Evolutionary conservation across 2,329 filamentous ascomycete genomes (phyloP), one percentile per base, ranked within the genome.

Genomic region (Ophiostoma tasmaniense): DNA sequence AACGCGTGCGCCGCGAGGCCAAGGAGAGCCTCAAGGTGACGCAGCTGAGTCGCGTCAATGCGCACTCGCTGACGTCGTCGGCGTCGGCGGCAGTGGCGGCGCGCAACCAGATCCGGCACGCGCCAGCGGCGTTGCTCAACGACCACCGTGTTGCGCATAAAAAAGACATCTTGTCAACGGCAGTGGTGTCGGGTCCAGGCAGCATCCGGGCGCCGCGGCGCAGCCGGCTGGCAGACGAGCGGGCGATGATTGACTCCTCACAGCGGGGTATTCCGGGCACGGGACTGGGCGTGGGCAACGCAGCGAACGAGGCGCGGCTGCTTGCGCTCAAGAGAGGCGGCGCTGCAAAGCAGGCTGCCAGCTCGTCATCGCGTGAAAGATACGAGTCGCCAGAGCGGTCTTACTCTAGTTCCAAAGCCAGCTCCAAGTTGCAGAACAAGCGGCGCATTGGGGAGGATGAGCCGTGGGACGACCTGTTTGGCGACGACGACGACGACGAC

Each of bases 1-100:
- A 81, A 68, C 86, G 83, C 72, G 84, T 86, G 28, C 81, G 82
- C 62, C 81, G 84, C 65, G 84, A 89, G 73, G 84, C 83, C 6
- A 81, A 79, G 64, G 83, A 87, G 73, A 84, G 87, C 61, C 79
- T 78, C 67, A 80, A 75, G 45, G 81, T 83, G 72, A 80, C 82
- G 67, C 78, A 79, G 39, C 77, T 86, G 42, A 79, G 81, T 22
- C 81, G 76, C 13, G 80, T 76, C 10, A 76, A 79, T 14, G 76
- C 78, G 1, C 77, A 78, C 68, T 72, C 76, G 70, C 71, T 79
- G 35, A 64, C 71, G 39, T 75, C 78, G 33, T 25, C 37, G 11
- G 14, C 13, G 13, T 28, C 42, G 25, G 64, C 64, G 22, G 64
- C 39, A 17, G 25, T 65, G 64, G 35, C 64, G 13, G 75, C 74